phyloP scores from a whole-genome alignment of 768 basidiomycete species.

The Trametes sanguinea region DNA sequence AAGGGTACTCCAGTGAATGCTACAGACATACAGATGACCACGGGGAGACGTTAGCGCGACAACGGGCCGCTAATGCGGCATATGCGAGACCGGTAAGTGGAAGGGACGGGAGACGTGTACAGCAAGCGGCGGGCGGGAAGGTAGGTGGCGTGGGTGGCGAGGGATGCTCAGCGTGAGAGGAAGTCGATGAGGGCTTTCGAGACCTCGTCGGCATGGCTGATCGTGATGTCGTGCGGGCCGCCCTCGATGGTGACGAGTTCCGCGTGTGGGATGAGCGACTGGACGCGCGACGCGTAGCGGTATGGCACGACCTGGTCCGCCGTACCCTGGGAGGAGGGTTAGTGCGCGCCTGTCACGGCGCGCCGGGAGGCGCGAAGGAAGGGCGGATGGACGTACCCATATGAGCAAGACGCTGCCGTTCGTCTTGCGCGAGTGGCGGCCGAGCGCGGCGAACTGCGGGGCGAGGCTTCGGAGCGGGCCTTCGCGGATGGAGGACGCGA shows the following conservation, averaged over 20 bases:
- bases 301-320: conserved; percentile 56
- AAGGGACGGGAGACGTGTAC: too few species aligned
- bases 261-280: conserved; percentile 46
- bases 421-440: conserved; percentile 37
- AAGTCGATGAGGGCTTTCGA: conserved; percentile 26
- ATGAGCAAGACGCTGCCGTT: conserved; percentile 59
- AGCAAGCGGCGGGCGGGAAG: too few species aligned
- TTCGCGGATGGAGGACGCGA: conserved; percentile 74
- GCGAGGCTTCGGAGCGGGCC: conserved; percentile 69
- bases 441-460: conserved; percentile 52
- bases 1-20: too few species aligned
- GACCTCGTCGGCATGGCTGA: conserved; percentile 29
- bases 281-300: conserved; percentile 52
- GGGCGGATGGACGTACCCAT: conserved; percentile 48
- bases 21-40: too few species aligned
- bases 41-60: too few species aligned
- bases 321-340: conserved; percentile 47
- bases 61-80: too few species aligned
- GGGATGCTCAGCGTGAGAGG: conserved; percentile 8
- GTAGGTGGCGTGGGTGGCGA: too few species aligned
- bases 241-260: conserved; percentile 50
- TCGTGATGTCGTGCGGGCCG: conserved; percentile 52
- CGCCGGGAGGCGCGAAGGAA: background rate
- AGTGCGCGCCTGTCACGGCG: background rate
- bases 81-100: too few species aligned